Evolutionary conservation across 2,329 filamentous ascomycete genomes (phyloP).

Genomic region (Beauveria brongniartii): DNA sequence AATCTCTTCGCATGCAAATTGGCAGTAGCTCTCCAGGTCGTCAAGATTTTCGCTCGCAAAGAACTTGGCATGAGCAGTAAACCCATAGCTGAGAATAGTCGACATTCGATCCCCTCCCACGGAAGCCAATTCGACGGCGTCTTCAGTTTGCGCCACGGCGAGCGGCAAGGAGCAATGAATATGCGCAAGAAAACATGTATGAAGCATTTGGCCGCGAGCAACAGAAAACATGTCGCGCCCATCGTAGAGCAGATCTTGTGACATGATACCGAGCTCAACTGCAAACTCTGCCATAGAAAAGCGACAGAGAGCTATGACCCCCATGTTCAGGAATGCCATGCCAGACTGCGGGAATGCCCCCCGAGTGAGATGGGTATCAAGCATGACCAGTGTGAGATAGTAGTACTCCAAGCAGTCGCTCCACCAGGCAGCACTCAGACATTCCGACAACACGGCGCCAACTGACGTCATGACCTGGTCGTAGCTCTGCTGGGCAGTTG

Average conservation of each 20-base stretch:
- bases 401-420: slow-evolving; percentile 65
- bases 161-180: slow-evolving; percentile 54
- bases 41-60: slow-evolving; percentile 61
- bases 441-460: slow-evolving; percentile 63
- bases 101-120: slow-evolving; percentile 63
- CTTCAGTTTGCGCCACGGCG: slow-evolving; percentile 53
- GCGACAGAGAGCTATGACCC: slow-evolving; percentile 57
- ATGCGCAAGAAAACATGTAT: slow-evolving; percentile 63
- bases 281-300: slow-evolving; percentile 66
- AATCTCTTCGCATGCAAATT: slow-evolving; percentile 66
- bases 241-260: slow-evolving; percentile 55
- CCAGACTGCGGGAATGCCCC: slow-evolving; percentile 64
- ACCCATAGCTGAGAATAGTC: slow-evolving; percentile 62
- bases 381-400: slow-evolving; percentile 57
- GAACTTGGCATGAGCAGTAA: slow-evolving; percentile 58
- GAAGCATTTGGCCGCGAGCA: slow-evolving; percentile 61
- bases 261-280: slow-evolving; percentile 54
- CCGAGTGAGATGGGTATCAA: slow-evolving; percentile 54
- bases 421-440: slow-evolving; percentile 66
- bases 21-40: slow-evolving; percentile 63
- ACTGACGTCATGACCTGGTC: slow-evolving; percentile 53
- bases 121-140: slow-evolving; percentile 57
- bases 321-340: slow-evolving; percentile 59
- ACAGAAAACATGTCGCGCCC: slow-evolving; percentile 57
- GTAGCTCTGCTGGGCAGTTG: slow-evolving; percentile 33